Evolutionary conservation across 2,329 filamentous ascomycete species (phyloP), one percentile per base, ranked within the genome.

Genomic region (Colletotrichum gloeosporioides): DNA sequence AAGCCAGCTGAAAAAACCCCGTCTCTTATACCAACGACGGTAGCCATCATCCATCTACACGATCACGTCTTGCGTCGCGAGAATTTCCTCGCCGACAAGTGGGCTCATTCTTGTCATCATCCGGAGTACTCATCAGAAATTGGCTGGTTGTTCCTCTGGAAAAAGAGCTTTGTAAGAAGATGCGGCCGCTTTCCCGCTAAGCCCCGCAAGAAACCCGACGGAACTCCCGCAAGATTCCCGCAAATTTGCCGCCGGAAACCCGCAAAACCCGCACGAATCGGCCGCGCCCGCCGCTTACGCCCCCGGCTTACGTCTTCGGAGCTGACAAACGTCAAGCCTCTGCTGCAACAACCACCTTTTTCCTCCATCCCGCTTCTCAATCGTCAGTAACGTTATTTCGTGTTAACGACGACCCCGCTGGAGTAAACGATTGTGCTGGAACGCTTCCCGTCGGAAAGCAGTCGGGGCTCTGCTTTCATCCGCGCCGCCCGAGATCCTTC

Each of bases 211-310:
- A 53, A 53, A 29, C 49, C 62, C 62, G 61, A 22, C 7, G 13
- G 63, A 69, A 12, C 34, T 34, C 10, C 59, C 68, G 69, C 68
- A 22, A 36, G 31, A 25, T 69, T 67, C 15, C 73, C 71, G 73
- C 73, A 72, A 39, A 25, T 27, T 36, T 63, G 61, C 78, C 71
- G 77, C 78, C 65, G 69, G 74, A 74, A 64, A 76, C 77, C 78
- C 78, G 78, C 75, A 64, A 76, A 49, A 32, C 31, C 71, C 69
- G 55, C 66, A 78, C 16, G n/a, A 16, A 29, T 29, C 55, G 55
- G 22, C 61, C 57, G 65, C 34, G n/a, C 34, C 55, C 55, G 9
- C n/a, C 31, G 34, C 64, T n/a, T 3, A 69, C 31, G 22, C 25
- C 12, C 39, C 39, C 71, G 66, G 69, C 71, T 73, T 59, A 64